Evolutionary conservation across 371 early-diverging fungal species (phyloP), one percentile per base, ranked within the genome.

Genomic region (Catenaria anguillulae): DNA sequence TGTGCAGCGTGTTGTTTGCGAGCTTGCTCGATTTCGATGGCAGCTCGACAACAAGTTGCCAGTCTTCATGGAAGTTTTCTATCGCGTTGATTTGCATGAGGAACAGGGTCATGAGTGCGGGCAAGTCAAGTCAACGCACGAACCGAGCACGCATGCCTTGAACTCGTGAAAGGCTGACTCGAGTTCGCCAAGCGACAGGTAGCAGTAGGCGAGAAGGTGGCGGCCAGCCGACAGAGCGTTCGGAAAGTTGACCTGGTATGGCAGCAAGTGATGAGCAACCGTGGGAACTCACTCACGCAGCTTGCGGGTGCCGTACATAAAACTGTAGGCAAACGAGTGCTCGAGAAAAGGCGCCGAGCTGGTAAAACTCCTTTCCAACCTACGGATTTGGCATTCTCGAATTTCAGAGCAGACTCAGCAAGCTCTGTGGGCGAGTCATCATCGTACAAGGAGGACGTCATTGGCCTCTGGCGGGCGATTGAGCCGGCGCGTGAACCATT

Each of bases 1-100:
- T n/a, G n/a, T n/a, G n/a, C 40, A 5, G 40, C 10, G 40, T 40
- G 40, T 19, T 62, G 36, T 23, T 26, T 64, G 37, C 64, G 23
- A 55, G 66, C 72, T 24, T 67, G 66, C 40, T 71, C 77, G 26
- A 74, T 63, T 63, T 80, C 80, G 40, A 77, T 71, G 13, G 74
- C 74, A 80, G 64, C 67, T 80, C 80, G 4, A 80, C 77, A n/a
- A 80, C 77, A 19, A 80, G 63, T 61, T 80, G 80, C 80, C 80
- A 80, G 62, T 80, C 80, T 52, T 80, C 80, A 40, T 70, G 68
- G 62, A 71, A 77, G 24, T 77, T 77, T 60, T 79, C 79, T 78
- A n/a, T 36, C 4, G 42, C n/a, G 8, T 12, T 5, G 4, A 56
- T 15, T 23, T 6, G 8, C 6, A 56, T 26, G 33, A n/a, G n/a